Conservation (phyloP, 176 grass and related monocot species). For the Rhynchospora breviuscula region DNA sequence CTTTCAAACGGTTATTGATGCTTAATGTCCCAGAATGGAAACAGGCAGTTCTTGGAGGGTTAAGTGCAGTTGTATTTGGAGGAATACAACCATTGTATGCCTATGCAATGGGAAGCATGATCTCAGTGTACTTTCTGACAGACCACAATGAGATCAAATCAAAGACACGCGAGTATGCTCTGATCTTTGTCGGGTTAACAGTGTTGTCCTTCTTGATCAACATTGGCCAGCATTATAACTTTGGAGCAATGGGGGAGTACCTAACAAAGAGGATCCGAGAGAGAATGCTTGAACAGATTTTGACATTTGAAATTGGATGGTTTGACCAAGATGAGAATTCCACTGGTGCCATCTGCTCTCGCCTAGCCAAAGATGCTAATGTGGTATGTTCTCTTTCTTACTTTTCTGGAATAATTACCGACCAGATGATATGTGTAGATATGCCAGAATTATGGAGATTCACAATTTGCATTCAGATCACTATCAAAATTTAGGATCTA, state of each 20-base stretch:
- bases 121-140: conserved; percentile 76
- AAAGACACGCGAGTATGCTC: conserved; percentile 64
- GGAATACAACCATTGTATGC: conserved; percentile 80
- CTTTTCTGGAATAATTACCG: background rate
- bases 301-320: conserved; percentile 92
- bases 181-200: conserved; percentile 64
- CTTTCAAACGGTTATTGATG: conserved; percentile 75
- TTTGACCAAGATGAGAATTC: conserved; percentile 94
- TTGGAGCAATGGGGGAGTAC: conserved; percentile 92
- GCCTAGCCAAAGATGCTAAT: conserved; percentile 92
- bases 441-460: background rate
- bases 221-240: conserved; percentile 94
- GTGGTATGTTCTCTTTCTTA: conserved; percentile 41
- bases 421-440: background rate
- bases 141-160: conserved; percentile 69
- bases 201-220: conserved; percentile 80
- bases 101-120: conserved; percentile 88
- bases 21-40: conserved; percentile 93
- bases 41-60: conserved; percentile 57
- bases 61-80: conserved; percentile 74
- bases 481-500: background rate
- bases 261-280: conserved; percentile 90
- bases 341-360: conserved; percentile 84
- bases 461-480: background rate
- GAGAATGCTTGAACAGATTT: conserved; percentile 80